Evolutionary conservation across 2,329 filamentous ascomycete species (phyloP), one percentile per base, ranked within the genome.

Genomic region (Colletotrichum truncatum): DNA sequence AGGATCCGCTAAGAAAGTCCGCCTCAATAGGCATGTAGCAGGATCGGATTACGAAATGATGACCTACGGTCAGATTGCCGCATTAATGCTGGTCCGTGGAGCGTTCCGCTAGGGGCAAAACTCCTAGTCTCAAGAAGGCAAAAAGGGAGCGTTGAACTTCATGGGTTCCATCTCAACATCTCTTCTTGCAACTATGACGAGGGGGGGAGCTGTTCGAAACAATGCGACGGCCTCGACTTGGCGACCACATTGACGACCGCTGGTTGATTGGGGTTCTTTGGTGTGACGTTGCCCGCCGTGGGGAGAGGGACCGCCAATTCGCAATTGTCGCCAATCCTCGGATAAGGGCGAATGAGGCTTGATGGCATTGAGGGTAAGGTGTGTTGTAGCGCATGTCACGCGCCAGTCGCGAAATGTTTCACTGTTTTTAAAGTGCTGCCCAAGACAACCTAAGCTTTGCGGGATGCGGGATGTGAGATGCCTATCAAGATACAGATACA

Each of bases 281-380:
- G 14, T 53, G 30, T 52, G 46, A 52, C 46, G 39, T 34, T 26
- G 56, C 21, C 18, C 16, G 23, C 39, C 18, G 30, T 32, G 21
- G 16, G n/a, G 28, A 26, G n/a, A 61, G 41, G 39, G n/a, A 48
- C 41, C 55, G 46, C 25, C 55, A 34, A 28, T 25, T 43, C 39
- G 39, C 61, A 32, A 53, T 30, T 32, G 25, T 61, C 36, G 45
- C 54, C 45, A 59, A 38, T 38, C 46, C 41, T 53, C 58, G 32
- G 23, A 34, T 21, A 32, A 26, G 36, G 28, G 52, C 11, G 25
- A 60, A 45, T 39, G 16, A 39, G 48, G 32, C 39, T 38, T 12
- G 18, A 30, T 52, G 18, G 21, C 38, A 38, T 43, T 16, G 48
- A 61, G 55, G 39, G 48, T 64, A 54, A 64, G 61, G 59, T 57